Conservation (phyloP, 805 yeast species). For the Hanseniaspora meyeri region DNA sequence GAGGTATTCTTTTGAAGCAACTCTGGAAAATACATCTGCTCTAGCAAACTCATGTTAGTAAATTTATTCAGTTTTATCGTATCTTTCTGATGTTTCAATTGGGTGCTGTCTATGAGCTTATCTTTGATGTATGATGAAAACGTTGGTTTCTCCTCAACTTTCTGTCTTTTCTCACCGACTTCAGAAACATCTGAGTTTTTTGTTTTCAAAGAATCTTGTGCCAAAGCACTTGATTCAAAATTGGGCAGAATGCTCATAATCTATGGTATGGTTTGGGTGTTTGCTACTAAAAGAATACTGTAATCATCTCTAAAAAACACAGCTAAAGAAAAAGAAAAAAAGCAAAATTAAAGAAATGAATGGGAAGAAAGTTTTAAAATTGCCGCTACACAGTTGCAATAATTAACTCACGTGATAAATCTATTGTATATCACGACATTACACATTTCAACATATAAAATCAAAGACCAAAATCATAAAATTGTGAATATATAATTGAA, state of each 20-base stretch:
- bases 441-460: too few relatives aligned
- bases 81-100: not conserved
- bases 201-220: not conserved
- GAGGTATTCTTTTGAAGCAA: not conserved
- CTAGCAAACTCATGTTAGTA: slow-evolving; percentile 1
- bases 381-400: too few relatives aligned
- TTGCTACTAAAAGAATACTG: too few relatives aligned
- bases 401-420: too few relatives aligned
- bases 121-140: not conserved
- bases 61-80: not conserved
- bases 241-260: slow-evolving; percentile 9
- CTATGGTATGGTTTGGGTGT: too few relatives aligned
- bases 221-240: slow-evolving; percentile 2
- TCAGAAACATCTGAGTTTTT: not conserved
- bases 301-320: not conserved
- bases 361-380: too few relatives aligned
- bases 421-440: too few relatives aligned
- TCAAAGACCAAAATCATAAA: too few relatives aligned
- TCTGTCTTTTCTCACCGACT: not conserved
- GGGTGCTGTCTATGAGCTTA: not conserved
- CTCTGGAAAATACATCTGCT: slow-evolving; percentile 10
- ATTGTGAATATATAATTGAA: too few relatives aligned
- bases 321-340: too few relatives aligned
- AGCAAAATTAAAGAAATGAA: too few relatives aligned
- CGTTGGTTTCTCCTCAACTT: not conserved